Evolutionary conservation across 345 rosid species (phyloP), one percentile per base, ranked within the genome.

Genomic region (Salix exigua): DNA sequence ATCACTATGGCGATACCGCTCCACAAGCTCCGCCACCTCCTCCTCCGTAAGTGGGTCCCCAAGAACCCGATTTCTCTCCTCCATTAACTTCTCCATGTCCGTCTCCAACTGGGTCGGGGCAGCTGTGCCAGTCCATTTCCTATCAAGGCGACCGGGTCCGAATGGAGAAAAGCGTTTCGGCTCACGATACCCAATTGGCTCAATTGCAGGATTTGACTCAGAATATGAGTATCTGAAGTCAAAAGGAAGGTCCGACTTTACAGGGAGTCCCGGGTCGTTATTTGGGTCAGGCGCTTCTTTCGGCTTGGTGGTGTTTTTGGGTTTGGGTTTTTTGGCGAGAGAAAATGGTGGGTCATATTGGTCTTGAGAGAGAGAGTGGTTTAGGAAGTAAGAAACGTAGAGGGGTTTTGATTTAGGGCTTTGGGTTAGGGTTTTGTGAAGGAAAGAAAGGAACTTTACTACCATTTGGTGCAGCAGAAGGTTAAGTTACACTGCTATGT

Each of bases 111-210:
- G 78, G 33, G 75, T 85, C 8, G 82, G 87, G 55, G 97, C 97
- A 12, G 86, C 76, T 13, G 91, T 89, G n/a, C 97, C 98, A 0
- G 97, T 92, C 98, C 95, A 94, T 62, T 84, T 84, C 82, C 97
- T 81, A 68, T 90, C 91, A 14, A 94, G 86, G 72, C 92, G 89
- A 25, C 97, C 92, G 0, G 97, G 98, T 16, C 98, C 97, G 61
- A 94, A 92, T 1, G 97, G 98, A 68, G 95, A 92, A 81, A 94
- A 94, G 73, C 94, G 85, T 78, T 89, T 93, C 46, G 96, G 92
- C 75, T 94, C 97, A 3, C 98, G 93, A 74, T 73, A 94, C 64
- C 97, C 95, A 51, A 92, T 89, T 35, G 97, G 97, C 75, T 88
- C 77, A 48, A 86, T 68, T 1, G 33, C 81, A 2, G 91, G 88